Percentiles rank a stretch among this genome's conserved stretches.
Evolutionary conservation across 257 asterid species (phyloP).

Genomic region (Vinca minor): DNA sequence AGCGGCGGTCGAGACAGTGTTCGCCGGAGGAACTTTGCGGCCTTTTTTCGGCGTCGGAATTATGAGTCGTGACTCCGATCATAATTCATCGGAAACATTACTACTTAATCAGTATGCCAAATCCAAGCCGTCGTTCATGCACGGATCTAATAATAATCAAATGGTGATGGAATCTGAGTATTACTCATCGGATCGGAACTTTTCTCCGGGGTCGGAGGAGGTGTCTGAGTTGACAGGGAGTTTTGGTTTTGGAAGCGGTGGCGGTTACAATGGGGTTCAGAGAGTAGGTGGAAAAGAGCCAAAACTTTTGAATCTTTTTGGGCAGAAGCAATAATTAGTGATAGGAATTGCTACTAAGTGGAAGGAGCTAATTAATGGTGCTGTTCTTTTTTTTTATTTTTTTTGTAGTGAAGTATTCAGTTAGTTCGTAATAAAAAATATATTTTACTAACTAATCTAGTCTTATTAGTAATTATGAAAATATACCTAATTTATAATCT

Average conservation of each 20-base stretch:
- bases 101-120: too few relatives aligned
- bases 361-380: too few relatives aligned
- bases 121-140: constrained; percentile 17
- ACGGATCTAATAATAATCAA: constrained; percentile 21
- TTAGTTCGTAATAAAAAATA: too few relatives aligned
- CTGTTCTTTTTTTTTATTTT: too few relatives aligned
- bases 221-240: constrained; percentile 44
- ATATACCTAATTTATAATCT: too few relatives aligned
- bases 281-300: constrained; percentile 53
- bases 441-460: too few relatives aligned
- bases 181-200: constrained; percentile 4
- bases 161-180: too few relatives aligned
- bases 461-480: too few relatives aligned
- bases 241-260: constrained; percentile 26
- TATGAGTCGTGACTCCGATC: constrained; percentile 14
- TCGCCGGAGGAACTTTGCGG: constrained; percentile 44
- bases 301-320: constrained; percentile 82
- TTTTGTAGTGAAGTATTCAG: too few relatives aligned
- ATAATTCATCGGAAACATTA: too few relatives aligned
- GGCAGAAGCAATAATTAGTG: constrained; percentile 11
- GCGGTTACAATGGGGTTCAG: constrained; percentile 21
- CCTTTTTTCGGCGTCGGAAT: constrained; percentile 21
- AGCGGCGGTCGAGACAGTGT: constrained; percentile 72
- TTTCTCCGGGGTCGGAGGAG: constrained; percentile 19
- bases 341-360: too few relatives aligned